Conservation (phyloP, 768 basidiomycete genomes). For the Boletellus ananiceps region DNA sequence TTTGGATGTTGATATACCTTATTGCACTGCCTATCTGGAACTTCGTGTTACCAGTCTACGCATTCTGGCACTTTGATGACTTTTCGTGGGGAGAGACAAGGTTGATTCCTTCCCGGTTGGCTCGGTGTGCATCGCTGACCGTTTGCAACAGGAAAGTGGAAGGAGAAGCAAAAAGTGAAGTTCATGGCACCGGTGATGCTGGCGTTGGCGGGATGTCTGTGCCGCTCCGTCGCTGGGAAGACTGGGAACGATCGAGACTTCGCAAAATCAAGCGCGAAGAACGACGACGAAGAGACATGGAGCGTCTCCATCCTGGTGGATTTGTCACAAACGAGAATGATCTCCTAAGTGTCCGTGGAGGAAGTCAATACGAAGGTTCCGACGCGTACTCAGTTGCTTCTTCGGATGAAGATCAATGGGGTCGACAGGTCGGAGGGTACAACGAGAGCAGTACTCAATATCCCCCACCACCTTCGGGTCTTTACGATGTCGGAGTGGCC, state of each 20-base stretch:
- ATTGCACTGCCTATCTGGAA: constrained; percentile 95
- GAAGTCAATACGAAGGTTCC: constrained; percentile 71
- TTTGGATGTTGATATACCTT: constrained; percentile 98
- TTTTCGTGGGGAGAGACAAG: constrained; percentile 99
- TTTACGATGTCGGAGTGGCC: constrained; percentile 41
- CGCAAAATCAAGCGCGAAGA: constrained; percentile 89
- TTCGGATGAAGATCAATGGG: constrained; percentile 96
- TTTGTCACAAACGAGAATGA: constrained; percentile 61
- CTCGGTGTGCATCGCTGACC: constrained; percentile 9
- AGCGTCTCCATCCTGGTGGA: constrained; percentile 68
- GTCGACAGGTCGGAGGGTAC: constrained; percentile 90
- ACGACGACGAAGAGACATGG: constrained; percentile 73
- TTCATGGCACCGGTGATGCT: constrained; percentile 65
- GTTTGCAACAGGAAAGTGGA: constrained; percentile 73
- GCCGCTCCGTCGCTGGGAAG: constrained; percentile 98
- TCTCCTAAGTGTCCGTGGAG: constrained; percentile 51
- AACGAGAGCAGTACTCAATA: constrained; percentile 79
- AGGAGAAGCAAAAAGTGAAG: constrained; percentile 79
- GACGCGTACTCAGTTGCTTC: constrained; percentile 79
- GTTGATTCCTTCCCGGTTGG: constrained; percentile 38
- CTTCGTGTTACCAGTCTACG: constrained; percentile 87
- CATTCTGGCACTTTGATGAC: constrained; percentile 99
- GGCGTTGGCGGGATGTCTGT: constrained; percentile 53
- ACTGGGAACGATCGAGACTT: constrained; percentile 95
- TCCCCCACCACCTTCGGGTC: constrained; percentile 80